Evolutionary conservation across 371 early-diverging fungal species (phyloP), one percentile per base, ranked within the genome.

Genomic region (Mortierella sp.): DNA sequence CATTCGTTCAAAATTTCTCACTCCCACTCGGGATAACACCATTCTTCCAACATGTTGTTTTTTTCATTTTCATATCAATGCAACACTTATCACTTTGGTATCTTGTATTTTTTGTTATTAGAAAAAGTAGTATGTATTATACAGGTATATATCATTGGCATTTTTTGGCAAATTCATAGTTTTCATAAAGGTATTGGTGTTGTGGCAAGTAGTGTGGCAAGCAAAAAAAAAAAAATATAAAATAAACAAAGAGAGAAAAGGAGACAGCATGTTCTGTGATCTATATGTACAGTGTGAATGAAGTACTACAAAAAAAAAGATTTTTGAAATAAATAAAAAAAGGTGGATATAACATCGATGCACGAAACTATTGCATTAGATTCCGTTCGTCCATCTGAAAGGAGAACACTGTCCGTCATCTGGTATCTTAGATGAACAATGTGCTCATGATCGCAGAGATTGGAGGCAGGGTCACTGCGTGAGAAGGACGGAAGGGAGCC

Each of bases 381-480:
- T 45, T 19, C n/a, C n/a, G 15, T 62, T 43, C 13, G 49, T 43
- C 49, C 29, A 19, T 12, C 2, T 2, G 34, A 54, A 42, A 54
- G 19, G 43, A 43, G 4, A 51, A 53, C 6, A 13, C 40, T 40
- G 6, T 6, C 40, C 9, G 13, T 40, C 40, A 6, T 40, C 40
- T 13, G 40, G 17, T 42, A n/a, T 2, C 23, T 65, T 66, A 73
- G 55, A 70, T 59, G 68, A 73, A 80, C 68, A 80, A 57, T 15
- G 75, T 65, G 67, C 53, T 80, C 81, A 80, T 80, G 65, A 80
- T 80, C 40, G 75, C 49, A 58, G 81, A 80, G 72, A 80, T 75
- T 22, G 81, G 81, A 56, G 81, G 81, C 71, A 80, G 57, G 26
- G 81, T 80, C 53, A 80, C 81, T 12, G 53, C 59, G 47, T 75